These are phyloP conservation scores for Hymenotorrendiella dingleyae DNA, from an alignment of 2,329 filamentous ascomycete genomes.

Conservation along the genomic window DNA sequence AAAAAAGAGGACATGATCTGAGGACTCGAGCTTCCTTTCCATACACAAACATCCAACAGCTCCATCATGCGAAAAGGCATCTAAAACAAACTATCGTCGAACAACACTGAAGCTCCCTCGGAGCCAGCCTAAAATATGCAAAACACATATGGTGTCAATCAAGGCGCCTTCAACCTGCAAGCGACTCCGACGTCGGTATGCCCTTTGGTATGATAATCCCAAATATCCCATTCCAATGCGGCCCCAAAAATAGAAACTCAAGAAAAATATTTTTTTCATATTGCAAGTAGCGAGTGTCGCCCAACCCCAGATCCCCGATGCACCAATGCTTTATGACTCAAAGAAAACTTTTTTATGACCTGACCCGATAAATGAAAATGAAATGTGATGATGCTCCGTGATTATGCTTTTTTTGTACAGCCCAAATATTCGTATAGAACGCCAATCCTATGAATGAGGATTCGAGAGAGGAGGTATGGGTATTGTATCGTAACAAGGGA, in stretches of 20 bases:
- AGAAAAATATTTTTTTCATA: conserved; percentile 7
- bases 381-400: conserved; percentile 23
- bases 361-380: conserved; percentile 4
- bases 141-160: background rate
- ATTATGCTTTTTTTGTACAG: conserved; percentile 30
- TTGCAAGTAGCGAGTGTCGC: conserved; percentile 14
- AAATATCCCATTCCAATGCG: conserved; percentile 12
- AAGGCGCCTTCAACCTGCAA: conserved; percentile 3
- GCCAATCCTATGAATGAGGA: conserved; percentile 21
- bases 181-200: conserved; percentile 6
- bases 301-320: conserved; percentile 10
- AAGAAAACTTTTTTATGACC: conserved; percentile 22
- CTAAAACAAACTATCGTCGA: conserved; percentile 18
- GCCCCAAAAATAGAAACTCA: conserved; percentile 8
- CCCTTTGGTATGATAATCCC: conserved; percentile 9
- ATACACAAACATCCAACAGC: background rate
- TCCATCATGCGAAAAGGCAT: background rate
- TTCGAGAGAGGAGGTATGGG: conserved; percentile 24
- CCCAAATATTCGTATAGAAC: conserved; percentile 19
- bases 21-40: background rate
- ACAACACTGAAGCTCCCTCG: conserved; percentile 16
- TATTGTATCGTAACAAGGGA: conserved; percentile 17
- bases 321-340: conserved; percentile 18
- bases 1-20: background rate
- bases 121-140: conserved; percentile 7